Conservation (phyloP, 345 rosid species). For the Syzygium aromaticum region DNA sequence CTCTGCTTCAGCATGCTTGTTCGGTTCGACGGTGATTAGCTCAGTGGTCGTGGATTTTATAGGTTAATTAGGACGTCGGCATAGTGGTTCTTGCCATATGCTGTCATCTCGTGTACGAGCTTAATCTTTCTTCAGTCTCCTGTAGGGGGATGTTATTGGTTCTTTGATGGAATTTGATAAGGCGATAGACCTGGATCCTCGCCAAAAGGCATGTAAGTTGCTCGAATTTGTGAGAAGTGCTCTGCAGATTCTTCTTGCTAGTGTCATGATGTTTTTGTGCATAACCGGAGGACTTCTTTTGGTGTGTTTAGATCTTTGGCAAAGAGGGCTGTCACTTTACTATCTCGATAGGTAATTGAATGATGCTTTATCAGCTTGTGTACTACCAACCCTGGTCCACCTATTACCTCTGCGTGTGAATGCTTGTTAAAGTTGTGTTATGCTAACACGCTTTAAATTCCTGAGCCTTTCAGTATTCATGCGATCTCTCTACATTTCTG, state of each 20-base stretch:
- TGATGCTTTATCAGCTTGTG: accelerated
- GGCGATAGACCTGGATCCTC: constrained; percentile 72
- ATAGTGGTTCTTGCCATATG: neutral
- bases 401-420: neutral
- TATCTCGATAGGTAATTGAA: constrained; percentile 36
- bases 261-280: neutral
- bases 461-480: neutral
- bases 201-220: constrained; percentile 77
- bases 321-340: constrained; percentile 51
- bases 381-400: neutral
- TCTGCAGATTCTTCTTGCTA: neutral
- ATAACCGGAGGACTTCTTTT: neutral
- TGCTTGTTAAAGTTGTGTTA: neutral
- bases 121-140: neutral
- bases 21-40: neutral
- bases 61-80: neutral
- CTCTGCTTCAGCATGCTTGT: neutral
- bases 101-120: neutral
- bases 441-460: neutral
- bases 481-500: neutral
- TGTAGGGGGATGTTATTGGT: constrained; percentile 73
- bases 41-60: neutral
- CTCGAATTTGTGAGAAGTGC: neutral
- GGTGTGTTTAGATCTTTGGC: constrained; percentile 39
- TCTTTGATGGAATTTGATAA: constrained; percentile 64